Evolutionary conservation across 768 basidiomycete species (phyloP).

Genomic region (Pleurotus tuber-regium): DNA sequence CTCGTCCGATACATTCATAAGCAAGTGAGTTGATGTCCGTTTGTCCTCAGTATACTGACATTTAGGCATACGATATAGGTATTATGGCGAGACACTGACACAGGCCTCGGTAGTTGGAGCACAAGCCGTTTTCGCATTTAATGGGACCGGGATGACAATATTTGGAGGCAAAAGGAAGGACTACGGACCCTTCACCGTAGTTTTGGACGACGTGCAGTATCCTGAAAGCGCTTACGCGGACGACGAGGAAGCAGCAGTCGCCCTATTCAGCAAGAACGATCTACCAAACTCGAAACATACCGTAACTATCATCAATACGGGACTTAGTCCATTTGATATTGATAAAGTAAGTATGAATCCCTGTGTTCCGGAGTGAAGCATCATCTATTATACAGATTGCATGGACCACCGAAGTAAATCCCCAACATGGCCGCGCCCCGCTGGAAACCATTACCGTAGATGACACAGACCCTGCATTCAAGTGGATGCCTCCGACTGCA

Average conservation of each 20-base stretch:
- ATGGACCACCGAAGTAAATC: conserved; percentile 17
- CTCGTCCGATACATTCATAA: conserved; percentile 13
- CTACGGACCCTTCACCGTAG: conserved; percentile 32
- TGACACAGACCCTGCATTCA: conserved; percentile 28
- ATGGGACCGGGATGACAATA: conserved; percentile 34
- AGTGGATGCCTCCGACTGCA: conserved; percentile 21
- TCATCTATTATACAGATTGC: conserved; percentile 16
- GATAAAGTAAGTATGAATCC: conserved; percentile 32
- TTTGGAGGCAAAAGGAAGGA: conserved; percentile 34
- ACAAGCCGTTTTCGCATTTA: conserved; percentile 30
- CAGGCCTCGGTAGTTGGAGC: conserved; percentile 27
- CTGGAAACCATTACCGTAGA: conserved; percentile 12
- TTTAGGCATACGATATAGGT: conserved; percentile 20
- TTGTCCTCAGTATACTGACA: not conserved
- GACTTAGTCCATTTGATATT: conserved; percentile 27
- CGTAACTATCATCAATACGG: conserved; percentile 20
- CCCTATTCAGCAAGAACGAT: conserved; percentile 26
- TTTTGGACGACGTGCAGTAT: conserved; percentile 23
- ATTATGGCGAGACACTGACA: conserved; percentile 35
- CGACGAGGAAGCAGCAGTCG: conserved; percentile 21
- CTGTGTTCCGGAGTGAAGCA: no score
- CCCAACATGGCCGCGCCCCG: conserved; percentile 2
- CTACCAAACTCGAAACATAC: conserved; percentile 26
- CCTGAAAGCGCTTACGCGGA: conserved; percentile 17
- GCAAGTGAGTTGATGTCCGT: conserved; percentile 8